phyloP scores from a whole-genome alignment of 2,329 filamentous ascomycete species.

The Beauveria australis region DNA sequence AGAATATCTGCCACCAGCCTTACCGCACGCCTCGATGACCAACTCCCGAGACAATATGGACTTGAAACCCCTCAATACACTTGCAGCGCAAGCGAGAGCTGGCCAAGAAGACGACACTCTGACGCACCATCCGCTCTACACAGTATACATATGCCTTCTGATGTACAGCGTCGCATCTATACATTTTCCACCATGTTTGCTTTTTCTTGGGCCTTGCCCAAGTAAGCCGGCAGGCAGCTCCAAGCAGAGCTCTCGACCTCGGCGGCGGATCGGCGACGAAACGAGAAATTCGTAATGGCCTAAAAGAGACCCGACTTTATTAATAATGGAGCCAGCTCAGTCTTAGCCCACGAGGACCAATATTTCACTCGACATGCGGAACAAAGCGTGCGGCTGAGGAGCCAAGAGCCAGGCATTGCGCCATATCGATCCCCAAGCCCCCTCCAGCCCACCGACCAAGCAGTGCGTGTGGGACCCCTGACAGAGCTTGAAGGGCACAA shows the following conservation, averaged over 20 bases:
- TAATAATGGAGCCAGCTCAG: background rate
- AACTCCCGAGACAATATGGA: background rate
- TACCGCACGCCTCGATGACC: background rate
- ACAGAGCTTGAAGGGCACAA: background rate
- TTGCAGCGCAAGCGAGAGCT: background rate
- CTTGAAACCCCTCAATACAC: background rate
- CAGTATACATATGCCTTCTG: background rate
- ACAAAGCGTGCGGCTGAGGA: constrained; percentile 6
- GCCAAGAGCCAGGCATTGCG: constrained; percentile 7
- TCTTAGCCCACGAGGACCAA: background rate
- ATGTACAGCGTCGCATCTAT: background rate
- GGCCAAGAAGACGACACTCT: background rate
- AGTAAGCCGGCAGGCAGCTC: no score
- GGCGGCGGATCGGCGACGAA: constrained; percentile 2
- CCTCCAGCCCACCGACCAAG: background rate
- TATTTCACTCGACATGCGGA: background rate
- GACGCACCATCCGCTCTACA: background rate
- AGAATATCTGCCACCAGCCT: background rate
- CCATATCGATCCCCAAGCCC: constrained; percentile 10
- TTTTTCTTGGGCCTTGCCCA: no score
- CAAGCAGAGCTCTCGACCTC: background rate
- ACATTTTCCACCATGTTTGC: no score
- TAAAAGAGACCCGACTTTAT: background rate
- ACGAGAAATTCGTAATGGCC: constrained; percentile 5
- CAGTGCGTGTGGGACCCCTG: background rate